Percentiles rank a stretch among this genome's conserved stretches.
Evolutionary conservation across 1,284 basidiomycete species (phyloP).

Genomic region (Pseudozyma sp.): DNA sequence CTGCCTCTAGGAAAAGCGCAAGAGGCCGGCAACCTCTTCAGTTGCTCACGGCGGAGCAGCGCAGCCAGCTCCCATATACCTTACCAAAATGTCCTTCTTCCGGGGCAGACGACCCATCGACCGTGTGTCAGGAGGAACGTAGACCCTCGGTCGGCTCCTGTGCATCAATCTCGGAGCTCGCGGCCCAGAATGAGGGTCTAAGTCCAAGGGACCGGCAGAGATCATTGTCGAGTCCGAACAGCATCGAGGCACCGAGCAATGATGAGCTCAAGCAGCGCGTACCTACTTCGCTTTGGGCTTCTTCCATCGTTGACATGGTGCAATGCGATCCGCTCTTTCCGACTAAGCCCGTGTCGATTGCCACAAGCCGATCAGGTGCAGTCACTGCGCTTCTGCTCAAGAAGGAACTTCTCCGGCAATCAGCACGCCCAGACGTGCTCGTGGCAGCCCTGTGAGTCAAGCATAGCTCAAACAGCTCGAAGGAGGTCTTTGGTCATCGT

Average conservation of each 20-base stretch:
- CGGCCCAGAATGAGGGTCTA: too few species aligned
- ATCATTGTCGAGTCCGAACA: neutral
- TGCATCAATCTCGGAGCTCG: too few species aligned
- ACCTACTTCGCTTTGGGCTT: slow-evolving; percentile 21
- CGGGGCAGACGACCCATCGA: neutral
- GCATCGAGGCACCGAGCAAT: neutral
- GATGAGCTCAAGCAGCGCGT: neutral
- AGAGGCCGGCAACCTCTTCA: neutral
- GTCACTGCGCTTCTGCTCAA: slow-evolving; percentile 14
- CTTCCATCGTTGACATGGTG: slow-evolving; percentile 22
- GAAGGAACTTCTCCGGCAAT: neutral
- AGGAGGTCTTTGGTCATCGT: neutral
- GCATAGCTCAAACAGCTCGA: too few species aligned
- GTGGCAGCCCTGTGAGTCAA: slow-evolving; percentile 19
- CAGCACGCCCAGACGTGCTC: neutral
- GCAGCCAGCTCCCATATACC: neutral
- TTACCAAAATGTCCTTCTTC: neutral
- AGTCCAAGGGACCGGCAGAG: neutral
- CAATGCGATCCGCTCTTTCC: slow-evolving; percentile 31
- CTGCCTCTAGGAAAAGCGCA: neutral
- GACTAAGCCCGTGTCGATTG: neutral
- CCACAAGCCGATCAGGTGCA: slow-evolving; percentile 7
- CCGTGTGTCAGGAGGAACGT: neutral
- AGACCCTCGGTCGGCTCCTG: too few species aligned
- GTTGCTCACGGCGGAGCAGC: slow-evolving; percentile 1